Evolutionary conservation across 371 early-diverging fungal species (phyloP).

Genomic region (Coemansia sp.): DNA sequence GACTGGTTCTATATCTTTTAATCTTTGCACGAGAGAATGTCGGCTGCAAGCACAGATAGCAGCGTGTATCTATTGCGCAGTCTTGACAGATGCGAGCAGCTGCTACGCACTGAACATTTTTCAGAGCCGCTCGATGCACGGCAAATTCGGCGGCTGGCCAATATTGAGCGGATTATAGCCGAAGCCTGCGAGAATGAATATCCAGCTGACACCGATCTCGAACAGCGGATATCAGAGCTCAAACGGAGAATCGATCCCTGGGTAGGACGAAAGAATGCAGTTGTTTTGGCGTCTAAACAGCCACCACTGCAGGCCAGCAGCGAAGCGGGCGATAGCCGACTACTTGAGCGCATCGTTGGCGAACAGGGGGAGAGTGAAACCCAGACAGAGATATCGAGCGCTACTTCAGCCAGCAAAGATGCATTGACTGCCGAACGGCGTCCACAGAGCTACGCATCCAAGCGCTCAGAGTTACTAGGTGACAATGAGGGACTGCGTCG

Average conservation of each 20-base stretch:
- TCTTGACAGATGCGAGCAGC: conserved; percentile 16
- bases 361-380: neutral
- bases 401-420: neutral
- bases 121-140: conserved; percentile 23
- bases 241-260: conserved; percentile 14
- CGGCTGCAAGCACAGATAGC: neutral
- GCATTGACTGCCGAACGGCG: neutral
- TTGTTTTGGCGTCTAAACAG: neutral
- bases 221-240: conserved; percentile 2
- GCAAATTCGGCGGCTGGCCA: conserved; percentile 28
- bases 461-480: neutral
- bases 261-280: conserved; percentile 16
- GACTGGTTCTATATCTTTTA: too few relatives aligned
- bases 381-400: neutral
- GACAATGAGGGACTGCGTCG: conserved; percentile 1
- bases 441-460: too few relatives aligned
- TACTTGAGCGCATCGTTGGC: neutral
- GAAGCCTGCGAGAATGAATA: neutral
- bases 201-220: neutral
- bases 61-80: conserved; percentile 21
- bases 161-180: conserved; percentile 18
- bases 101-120: conserved; percentile 11
- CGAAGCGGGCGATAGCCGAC: neutral
- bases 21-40: too few relatives aligned
- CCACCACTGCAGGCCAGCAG: neutral